These are phyloP conservation scores for Artemisia argyi DNA, from an alignment of 129 eudicot species.

Conservation along the genomic window DNA sequence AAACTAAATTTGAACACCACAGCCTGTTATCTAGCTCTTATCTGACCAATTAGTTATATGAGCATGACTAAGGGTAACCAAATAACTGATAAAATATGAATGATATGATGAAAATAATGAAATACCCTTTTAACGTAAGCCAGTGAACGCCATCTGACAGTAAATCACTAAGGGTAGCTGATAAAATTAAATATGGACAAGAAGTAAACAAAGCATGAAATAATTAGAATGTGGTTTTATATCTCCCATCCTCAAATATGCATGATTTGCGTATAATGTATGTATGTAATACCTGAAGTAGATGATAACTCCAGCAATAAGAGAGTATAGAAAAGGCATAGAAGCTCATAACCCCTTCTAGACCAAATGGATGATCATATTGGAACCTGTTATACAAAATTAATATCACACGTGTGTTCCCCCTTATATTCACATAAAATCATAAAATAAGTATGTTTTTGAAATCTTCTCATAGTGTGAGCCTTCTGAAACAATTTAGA, in stretches of 20 bases:
- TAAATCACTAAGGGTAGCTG: conserved; percentile 84
- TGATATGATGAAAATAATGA: no score
- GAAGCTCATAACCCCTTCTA: conserved; percentile 69
- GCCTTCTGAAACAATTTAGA: no score
- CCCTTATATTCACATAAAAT: no score
- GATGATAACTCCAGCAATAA: conserved; percentile 71
- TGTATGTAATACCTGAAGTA: conserved; percentile 54
- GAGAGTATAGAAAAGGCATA: conserved; percentile 77
- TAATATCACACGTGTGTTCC: no score
- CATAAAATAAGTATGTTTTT: neutral
- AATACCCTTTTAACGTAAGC: conserved; percentile 62
- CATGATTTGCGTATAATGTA: neutral
- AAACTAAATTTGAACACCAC: conserved; percentile 43
- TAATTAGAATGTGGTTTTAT: neutral
- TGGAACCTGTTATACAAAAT: conserved; percentile 44
- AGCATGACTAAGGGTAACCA: no score
- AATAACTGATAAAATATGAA: no score
- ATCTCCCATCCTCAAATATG: neutral
- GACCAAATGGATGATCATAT: conserved; percentile 83
- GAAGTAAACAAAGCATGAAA: neutral
- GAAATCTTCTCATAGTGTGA: conserved; percentile 54
- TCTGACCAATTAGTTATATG: conserved; percentile 34
- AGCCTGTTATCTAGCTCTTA: conserved; percentile 46
- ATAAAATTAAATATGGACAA: neutral
- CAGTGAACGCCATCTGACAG: conserved; percentile 62